Percentiles rank a stretch among this genome's conserved stretches.
Conservation (phyloP, 805 yeast species). For the Yamadazyma scolyti region DNA sequence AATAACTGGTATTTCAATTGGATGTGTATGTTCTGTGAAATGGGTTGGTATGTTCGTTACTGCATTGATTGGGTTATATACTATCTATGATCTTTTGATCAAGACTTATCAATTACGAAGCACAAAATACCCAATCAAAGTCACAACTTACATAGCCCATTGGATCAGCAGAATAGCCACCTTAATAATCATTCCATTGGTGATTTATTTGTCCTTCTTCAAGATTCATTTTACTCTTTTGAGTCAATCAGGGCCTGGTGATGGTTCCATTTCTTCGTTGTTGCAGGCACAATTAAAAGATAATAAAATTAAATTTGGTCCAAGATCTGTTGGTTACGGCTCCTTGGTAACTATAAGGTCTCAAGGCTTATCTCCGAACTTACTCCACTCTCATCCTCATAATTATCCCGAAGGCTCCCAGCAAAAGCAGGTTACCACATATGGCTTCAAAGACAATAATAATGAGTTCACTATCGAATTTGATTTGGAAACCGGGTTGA, state of each 20-base stretch:
- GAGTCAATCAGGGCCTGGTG: constrained; percentile 86
- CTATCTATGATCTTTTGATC: constrained; percentile 48
- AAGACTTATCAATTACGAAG: constrained; percentile 35
- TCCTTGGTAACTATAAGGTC: constrained; percentile 64
- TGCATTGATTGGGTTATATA: constrained; percentile 55
- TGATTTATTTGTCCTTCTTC: constrained; percentile 69
- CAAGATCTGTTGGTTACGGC: constrained; percentile 60
- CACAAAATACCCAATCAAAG: constrained; percentile 10
- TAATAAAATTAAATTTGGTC: constrained; percentile 61
- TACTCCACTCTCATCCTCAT: constrained; percentile 86
- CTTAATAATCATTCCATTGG: constrained; percentile 67
- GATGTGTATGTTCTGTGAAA: constrained; percentile 80
- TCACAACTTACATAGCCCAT: constrained; percentile 46
- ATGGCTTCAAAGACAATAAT: constrained; percentile 83
- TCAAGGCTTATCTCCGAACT: constrained; percentile 68
- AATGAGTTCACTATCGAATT: constrained; percentile 77
- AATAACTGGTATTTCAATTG: constrained; percentile 64
- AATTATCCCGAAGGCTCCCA: constrained; percentile 85
- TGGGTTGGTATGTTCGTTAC: constrained; percentile 82
- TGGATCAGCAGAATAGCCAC: constrained; percentile 68
- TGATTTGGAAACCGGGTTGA: constrained; percentile 40
- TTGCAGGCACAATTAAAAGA: constrained; percentile 84
- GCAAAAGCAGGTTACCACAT: constrained; percentile 94
- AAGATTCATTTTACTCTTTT: constrained; percentile 76
- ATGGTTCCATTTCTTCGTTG: constrained; percentile 83